Conservation (phyloP, 805 yeast genomes). For the Ogataea zsoltii region DNA sequence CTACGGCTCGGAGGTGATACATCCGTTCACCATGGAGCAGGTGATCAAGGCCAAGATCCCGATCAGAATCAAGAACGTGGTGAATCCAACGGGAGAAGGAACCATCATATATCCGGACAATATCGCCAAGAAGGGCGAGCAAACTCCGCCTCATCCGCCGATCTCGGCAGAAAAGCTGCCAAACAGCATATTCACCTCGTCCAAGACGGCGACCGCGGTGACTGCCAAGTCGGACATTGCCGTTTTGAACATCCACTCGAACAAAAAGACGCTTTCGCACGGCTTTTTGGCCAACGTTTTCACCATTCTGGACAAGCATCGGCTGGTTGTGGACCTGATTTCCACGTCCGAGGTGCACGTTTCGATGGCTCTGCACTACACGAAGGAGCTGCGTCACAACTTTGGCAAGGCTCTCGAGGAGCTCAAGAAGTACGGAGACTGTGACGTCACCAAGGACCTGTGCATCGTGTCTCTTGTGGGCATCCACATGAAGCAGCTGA, state of each 20-base stretch:
- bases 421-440: constrained; percentile 77
- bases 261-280: constrained; percentile 87
- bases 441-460: constrained; percentile 84
- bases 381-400: constrained; percentile 54
- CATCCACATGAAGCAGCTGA: constrained; percentile 92
- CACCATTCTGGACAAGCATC: constrained; percentile 77
- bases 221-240: constrained; percentile 92
- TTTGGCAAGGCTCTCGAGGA: constrained; percentile 76
- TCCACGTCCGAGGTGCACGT: constrained; percentile 98
- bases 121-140: constrained; percentile 79
- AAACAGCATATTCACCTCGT: constrained; percentile 41
- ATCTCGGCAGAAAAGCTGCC: constrained; percentile 59
- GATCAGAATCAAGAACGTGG: constrained; percentile 93
- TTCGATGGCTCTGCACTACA: constrained; percentile 92
- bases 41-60: constrained; percentile 96
- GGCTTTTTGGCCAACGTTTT: constrained; percentile 94
- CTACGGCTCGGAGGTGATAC: constrained; percentile 97
- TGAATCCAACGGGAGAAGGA: constrained; percentile 89
- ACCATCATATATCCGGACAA: constrained; percentile 94
- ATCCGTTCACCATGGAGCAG: constrained; percentile 99
- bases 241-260: constrained; percentile 90
- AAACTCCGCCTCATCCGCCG: constrained; percentile 95
- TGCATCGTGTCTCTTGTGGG: constrained; percentile 95
- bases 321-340: constrained; percentile 89
- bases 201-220: constrained; percentile 88